Percentiles rank a stretch among this genome's conserved stretches.
Evolutionary conservation across 495 filamentous ascomycete genomes (phyloP).

Genomic region (Annulohypoxylon stygium): DNA sequence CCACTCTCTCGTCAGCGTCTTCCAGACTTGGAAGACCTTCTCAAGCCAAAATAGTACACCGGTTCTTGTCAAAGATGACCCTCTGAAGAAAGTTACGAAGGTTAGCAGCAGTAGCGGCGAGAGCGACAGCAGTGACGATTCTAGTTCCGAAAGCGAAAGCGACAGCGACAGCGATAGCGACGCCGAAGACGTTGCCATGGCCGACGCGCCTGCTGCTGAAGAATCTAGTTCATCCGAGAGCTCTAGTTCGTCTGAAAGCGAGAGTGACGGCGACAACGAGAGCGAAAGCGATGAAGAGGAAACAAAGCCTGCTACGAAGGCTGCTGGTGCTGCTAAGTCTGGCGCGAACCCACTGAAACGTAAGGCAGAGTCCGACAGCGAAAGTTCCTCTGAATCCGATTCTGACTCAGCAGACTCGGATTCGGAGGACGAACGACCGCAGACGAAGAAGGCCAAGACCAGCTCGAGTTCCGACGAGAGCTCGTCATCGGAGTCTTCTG

Average conservation of each 20-base stretch:
- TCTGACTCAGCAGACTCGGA: conserved; percentile 52
- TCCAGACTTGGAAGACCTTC: conserved; percentile 62
- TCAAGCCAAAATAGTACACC: conserved; percentile 49
- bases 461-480: conserved; percentile 46
- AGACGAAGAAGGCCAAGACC: conserved; percentile 56
- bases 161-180: conserved; percentile 46
- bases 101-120: conserved; percentile 58
- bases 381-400: conserved; percentile 59
- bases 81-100: conserved; percentile 54
- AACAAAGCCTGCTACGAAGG: conserved; percentile 55
- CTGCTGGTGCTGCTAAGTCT: conserved; percentile 43
- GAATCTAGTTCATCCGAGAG: conserved; percentile 61
- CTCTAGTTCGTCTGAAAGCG: conserved; percentile 63
- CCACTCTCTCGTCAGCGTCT: conserved; percentile 58
- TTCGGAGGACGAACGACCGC: conserved; percentile 53
- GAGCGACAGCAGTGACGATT: conserved; percentile 54
- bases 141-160: conserved; percentile 56
- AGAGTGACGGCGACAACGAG: conserved; percentile 36
- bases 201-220: conserved; percentile 60
- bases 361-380: conserved; percentile 69
- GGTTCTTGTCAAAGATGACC: conserved; percentile 46
- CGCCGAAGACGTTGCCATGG: conserved; percentile 71
- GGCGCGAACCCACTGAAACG: conserved; percentile 68
- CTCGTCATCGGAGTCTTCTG: conserved; percentile 47
- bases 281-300: conserved; percentile 73